phyloP scores from a whole-genome alignment of 306 rosid species.

The Mimosa pudica region DNA sequence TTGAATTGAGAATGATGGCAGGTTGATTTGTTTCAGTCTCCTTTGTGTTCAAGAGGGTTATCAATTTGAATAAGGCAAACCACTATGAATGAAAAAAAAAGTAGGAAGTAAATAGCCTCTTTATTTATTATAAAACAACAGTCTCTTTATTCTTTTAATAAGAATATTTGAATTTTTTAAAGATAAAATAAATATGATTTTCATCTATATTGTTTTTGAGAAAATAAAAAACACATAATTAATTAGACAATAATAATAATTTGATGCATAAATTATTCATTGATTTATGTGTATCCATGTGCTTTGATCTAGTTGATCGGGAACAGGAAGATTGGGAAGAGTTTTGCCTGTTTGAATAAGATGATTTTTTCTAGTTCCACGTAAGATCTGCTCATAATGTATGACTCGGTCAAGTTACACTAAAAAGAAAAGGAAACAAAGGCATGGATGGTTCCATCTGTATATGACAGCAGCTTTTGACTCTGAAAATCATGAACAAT shows the following conservation, averaged over 20 bases:
- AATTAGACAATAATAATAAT: background rate
- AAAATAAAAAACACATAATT: background rate
- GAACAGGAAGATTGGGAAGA: background rate
- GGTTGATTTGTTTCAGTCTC: background rate
- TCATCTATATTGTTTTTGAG: background rate
- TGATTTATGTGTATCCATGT: too few relatives aligned
- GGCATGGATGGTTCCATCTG: background rate
- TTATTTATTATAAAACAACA: too few relatives aligned
- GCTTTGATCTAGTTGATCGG: background rate
- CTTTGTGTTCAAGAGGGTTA: background rate
- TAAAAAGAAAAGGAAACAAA: background rate
- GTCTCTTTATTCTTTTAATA: too few relatives aligned
- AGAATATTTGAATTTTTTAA: background rate
- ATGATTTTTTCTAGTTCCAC: background rate
- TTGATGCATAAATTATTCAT: background rate
- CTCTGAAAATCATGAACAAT: background rate
- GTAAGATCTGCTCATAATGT: background rate
- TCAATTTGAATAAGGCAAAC: background rate
- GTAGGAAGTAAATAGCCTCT: too few relatives aligned
- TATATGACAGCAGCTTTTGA: constrained; percentile 28
- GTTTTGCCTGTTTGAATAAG: background rate
- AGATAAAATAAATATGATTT: background rate
- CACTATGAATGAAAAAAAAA: background rate
- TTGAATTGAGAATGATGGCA: background rate
- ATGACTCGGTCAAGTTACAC: constrained; percentile 32